Base-by-base conservation (phyloP, 2,329 filamentous ascomycete species). In the Fusarium decemcellulare region DNA sequence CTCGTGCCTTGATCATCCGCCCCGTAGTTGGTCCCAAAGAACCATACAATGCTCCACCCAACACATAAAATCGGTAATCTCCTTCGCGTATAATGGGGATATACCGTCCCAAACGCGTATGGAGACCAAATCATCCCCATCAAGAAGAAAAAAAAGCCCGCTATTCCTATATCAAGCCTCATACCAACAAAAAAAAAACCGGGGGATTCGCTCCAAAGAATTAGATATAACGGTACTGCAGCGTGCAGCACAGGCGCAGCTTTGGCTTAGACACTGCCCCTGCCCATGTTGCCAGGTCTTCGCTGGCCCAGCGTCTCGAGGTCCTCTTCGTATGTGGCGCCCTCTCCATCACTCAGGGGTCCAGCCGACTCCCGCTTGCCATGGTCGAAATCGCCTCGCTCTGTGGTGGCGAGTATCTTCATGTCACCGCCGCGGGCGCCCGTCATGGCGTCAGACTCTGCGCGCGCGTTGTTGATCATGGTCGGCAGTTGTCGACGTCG, bases 401-500 rank as follows among this genome's bases (percentile, higher is more conserved):
- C 80, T 43, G 79, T 83, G 42, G 79, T 78, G 47, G 75, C 72
- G 29, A 81, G 70, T n/a, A 82, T 70, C 64, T 80, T 81, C 68
- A 77, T 76, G 55, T 83, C 80, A 55, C 62, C 61, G 46, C 63
- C 67, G 15, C 79, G 79, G 42, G 77, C 76, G 15, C 77, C 68
- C 30, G 73, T 79, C 78, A 83, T 85, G 61, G 81, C 84, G 61
- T 86, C 83, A 8, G 82, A 81, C 76, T 88, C 87, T 55, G 82
- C 84, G 55, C 83, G 81, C 3, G 86, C 85, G 67, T 87, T 87
- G 73, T 83, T 88, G 70, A 89, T 86, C 83, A 91, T 86, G 42
- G 82, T 80, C 2, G 89, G 88, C 18, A 91, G 79, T 72, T 91
- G 87, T 50, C 92, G 88, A 60, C 92, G 86, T 57, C 91, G 87